These are phyloP conservation scores for Olyra latifolia DNA, from an alignment of 176 grass and related monocot species.

Conservation along the genomic window DNA sequence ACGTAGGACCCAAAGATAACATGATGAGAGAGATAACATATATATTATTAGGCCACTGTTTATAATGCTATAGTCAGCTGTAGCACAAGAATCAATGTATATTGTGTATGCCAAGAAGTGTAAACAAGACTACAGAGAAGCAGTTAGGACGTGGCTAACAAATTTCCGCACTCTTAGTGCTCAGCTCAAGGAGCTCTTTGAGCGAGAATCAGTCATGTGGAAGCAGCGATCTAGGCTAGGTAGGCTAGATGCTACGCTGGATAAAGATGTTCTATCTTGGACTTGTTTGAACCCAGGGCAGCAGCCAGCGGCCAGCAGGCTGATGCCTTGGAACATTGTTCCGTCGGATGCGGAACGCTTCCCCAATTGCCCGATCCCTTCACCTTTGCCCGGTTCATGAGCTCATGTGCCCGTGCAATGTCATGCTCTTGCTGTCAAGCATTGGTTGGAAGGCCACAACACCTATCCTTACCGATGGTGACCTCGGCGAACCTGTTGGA, in stretches of 20 bases:
- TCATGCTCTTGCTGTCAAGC: slow-evolving; percentile 37
- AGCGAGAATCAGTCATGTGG: slow-evolving; percentile 31
- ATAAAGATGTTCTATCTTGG: slow-evolving; percentile 41
- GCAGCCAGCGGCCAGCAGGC: neutral
- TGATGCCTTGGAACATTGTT: slow-evolving; percentile 26
- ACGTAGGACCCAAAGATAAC: too few relatives aligned
- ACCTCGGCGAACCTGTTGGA: too few relatives aligned
- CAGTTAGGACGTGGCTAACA: too few relatives aligned
- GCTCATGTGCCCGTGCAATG: slow-evolving; percentile 28
- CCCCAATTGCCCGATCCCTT: slow-evolving; percentile 29
- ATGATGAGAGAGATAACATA: too few relatives aligned
- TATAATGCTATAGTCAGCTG: too few relatives aligned
- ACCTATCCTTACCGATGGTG: too few relatives aligned
- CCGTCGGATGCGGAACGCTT: slow-evolving; percentile 26
- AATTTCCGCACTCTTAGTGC: too few relatives aligned
- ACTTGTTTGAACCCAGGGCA: slow-evolving; percentile 34
- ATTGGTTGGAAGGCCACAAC: slow-evolving; percentile 40
- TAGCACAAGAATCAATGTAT: too few relatives aligned
- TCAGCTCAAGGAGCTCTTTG: slow-evolving; percentile 19
- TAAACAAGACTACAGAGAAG: too few relatives aligned
- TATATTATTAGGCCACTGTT: too few relatives aligned
- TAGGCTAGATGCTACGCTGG: slow-evolving; percentile 21
- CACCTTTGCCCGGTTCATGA: slow-evolving; percentile 39
- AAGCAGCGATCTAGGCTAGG: slow-evolving; percentile 5
- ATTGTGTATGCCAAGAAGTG: too few relatives aligned